Base-by-base conservation (phyloP, 805 yeast genomes). In the Zygoascus ofunaensis region DNA sequence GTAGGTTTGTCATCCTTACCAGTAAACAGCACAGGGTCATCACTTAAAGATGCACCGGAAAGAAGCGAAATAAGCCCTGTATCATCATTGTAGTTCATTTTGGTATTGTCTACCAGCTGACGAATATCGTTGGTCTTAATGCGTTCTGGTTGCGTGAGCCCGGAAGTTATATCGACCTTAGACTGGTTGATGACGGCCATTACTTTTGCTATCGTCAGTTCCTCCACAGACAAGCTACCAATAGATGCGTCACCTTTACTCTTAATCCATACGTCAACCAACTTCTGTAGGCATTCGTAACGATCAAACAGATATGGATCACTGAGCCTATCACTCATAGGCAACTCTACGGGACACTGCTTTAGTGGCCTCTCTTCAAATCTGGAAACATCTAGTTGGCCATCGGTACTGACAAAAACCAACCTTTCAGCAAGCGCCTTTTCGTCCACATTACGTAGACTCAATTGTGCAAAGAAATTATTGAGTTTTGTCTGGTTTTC, bases 381-480 rank as follows among this genome's bases (percentile, higher is more conserved):
- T 14, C 26, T 18, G 19, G 34, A n/a, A 26, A 24, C 12, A 14
- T 39, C 34, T 2, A 15, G 17, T 12, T 34, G 20, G 4, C 28
- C 43, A 4, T 33, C 41, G 5, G 19, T 15, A 14, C 18, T 26
- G 7, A 15, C 22, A 24, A n/a, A 23, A 5, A 39, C 17, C 17
- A 32, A 23, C 17, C 37, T 33, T 10, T 21, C 10, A 12, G 36
- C 26, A 37, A 37, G 21, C 15, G 21, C 33, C 15, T 17, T 8
- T n/a, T 28, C 50, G 33, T 26, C 50, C 36, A 37, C 49, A 45
- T 45, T 42, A 37, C 23, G 41, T 35, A 0, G 38, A 14, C 94
- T 82, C 24, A 89, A 71, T 47, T 74, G 76, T 56, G 78, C 85
- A 53, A 82, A 74, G 63, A 85, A 90, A 15, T 76, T 77, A n/a